phyloP scores from a whole-genome alignment of 139 green algal species.

The Tetraselmis chui region DNA sequence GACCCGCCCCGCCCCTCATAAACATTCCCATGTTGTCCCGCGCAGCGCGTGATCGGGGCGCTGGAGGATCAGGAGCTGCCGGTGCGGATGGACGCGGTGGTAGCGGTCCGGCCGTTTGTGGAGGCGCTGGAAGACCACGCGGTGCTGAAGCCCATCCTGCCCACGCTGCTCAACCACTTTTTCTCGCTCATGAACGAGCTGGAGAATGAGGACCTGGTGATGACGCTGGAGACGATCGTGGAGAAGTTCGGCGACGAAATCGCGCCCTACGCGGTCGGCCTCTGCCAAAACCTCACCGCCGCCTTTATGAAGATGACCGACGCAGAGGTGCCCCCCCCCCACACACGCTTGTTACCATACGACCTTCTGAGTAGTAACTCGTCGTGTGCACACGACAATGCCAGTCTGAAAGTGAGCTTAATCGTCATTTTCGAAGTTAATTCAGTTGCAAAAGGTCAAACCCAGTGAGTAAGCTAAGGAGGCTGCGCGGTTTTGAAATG shows the following conservation, averaged over 20 bases:
- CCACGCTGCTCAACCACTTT: constrained; percentile 75
- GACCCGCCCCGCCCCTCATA: background rate
- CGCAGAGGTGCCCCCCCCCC: constrained; percentile 6
- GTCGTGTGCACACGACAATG: too few relatives aligned
- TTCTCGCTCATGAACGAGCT: constrained; percentile 88
- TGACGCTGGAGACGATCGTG: constrained; percentile 89
- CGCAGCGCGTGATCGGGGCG: constrained; percentile 22
- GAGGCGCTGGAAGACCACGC: constrained; percentile 68
- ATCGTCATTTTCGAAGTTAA: too few relatives aligned
- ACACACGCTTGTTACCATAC: too few relatives aligned
- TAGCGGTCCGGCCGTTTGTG: constrained; percentile 81
- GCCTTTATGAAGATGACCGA: constrained; percentile 35
- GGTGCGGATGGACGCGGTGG: constrained; percentile 76
- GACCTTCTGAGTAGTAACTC: too few relatives aligned
- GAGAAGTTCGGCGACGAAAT: constrained; percentile 92
- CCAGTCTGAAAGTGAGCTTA: too few relatives aligned
- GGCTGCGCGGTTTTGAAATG: too few relatives aligned
- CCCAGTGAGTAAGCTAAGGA: too few relatives aligned
- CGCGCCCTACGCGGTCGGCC: constrained; percentile 75
- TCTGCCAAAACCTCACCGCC: constrained; percentile 66
- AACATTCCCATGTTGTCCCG: background rate
- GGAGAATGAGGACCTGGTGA: constrained; percentile 88
- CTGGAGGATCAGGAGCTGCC: constrained; percentile 81
- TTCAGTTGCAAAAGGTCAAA: too few relatives aligned
- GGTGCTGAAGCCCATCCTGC: constrained; percentile 68